These are phyloP conservation scores for Acacia pycnantha DNA, from an alignment of 331 rosid species.

Conservation along the genomic window DNA sequence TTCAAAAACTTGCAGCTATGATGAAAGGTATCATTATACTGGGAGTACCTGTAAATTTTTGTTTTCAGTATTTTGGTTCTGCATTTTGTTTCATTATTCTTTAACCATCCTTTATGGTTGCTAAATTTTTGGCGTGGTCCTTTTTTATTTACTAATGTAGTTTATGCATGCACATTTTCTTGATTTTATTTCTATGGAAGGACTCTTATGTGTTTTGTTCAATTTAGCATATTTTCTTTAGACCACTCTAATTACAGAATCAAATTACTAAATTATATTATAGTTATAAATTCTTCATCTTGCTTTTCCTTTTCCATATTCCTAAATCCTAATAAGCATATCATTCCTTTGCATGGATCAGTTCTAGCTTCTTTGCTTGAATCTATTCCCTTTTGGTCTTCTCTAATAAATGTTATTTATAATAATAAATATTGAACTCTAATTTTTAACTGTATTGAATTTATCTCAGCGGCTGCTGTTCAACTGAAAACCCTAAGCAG, in stretches of 20 bases:
- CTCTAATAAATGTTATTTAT: neutral
- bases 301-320: conserved; percentile 21
- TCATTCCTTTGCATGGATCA: neutral
- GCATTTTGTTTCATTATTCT: conserved; percentile 13
- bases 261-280: neutral
- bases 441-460: conserved; percentile 34
- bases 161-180: conserved; percentile 15
- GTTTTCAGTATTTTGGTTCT: conserved; percentile 13
- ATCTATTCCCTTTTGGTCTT: conserved; percentile 11
- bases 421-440: conserved; percentile 3
- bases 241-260: neutral
- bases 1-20: conserved; percentile 85
- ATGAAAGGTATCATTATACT: conserved; percentile 80
- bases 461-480: conserved; percentile 78
- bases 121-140: conserved; percentile 13
- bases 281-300: neutral
- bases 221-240: conserved; percentile 2
- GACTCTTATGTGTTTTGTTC: conserved; percentile 19
- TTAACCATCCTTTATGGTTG: conserved; percentile 6
- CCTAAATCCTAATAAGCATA: conserved; percentile 15
- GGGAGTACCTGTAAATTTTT: neutral
- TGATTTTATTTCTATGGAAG: conserved; percentile 15
- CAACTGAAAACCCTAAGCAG: conserved; percentile 89
- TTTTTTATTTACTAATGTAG: neutral
- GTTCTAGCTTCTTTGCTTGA: conserved; percentile 15